Base-by-base conservation (phyloP, 768 basidiomycete genomes). In the Leccinum subgranulosum region DNA sequence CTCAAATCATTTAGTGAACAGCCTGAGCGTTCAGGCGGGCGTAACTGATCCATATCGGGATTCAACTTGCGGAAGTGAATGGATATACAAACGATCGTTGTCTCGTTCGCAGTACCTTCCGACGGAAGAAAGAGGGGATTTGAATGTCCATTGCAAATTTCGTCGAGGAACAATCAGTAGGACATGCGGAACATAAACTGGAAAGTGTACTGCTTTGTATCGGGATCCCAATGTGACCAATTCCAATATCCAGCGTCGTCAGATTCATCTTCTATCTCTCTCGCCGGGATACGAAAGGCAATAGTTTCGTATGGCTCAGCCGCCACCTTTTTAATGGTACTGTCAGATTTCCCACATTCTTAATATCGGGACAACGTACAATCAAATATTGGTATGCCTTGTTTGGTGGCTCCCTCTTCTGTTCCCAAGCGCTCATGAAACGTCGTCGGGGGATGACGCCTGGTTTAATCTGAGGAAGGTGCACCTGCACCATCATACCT, bases 261-360 rank as follows among this genome's bases (percentile, higher is more conserved):
- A 48, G 90, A 84, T 67, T 94, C 93, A 66, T 96, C 93, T 74
- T 98, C 95, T 59, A 99, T 95, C 74, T 98, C 95, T 51, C 92
- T 85, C 25, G 97, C 91, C 48, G 96, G 97, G 67, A 99, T 94
- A 17, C 95, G 92, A 80, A 98, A 98, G n/a, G 94, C 93, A 64
- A 99, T 94, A 4, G 95, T 98, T 75, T 99, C 97, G 69, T 98
- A 99, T 6, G 96, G 95, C 66, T 98, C 97, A n/a, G 97, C 94
- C 17, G 96, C 97, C 59, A 98, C 92, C 96, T 98, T 59, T 41
- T 62, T 49, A 54, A 55, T 58, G 56, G 28, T 2, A 31, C 7
- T 29, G 43, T 79, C 71, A 62, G 77, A 0, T 36, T 73, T 75
- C 53, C 48, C 14, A 45, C 53, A 34, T 28, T 47, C 47, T 49